These are phyloP conservation scores for Starmerella vaccinii DNA, from an alignment of 805 yeast species.

Conservation along the genomic window DNA sequence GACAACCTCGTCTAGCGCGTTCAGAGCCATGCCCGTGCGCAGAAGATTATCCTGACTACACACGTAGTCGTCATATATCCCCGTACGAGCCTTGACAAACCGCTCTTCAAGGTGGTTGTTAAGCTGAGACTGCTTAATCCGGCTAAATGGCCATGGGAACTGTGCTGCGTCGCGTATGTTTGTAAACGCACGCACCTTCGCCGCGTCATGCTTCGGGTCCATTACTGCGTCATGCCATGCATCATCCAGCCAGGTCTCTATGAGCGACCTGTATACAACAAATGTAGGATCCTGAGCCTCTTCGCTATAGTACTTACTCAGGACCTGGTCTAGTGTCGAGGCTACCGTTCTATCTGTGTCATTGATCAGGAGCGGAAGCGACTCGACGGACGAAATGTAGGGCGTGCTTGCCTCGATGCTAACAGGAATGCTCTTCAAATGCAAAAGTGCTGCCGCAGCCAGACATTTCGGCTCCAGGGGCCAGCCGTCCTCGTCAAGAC, in stretches of 20 bases:
- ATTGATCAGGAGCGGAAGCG: constrained; percentile 18
- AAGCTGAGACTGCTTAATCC: constrained; percentile 9
- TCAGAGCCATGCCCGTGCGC: constrained; percentile 14
- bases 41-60: constrained; percentile 6
- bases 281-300: constrained; percentile 7
- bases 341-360: neutral
- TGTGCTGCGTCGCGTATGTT: neutral
- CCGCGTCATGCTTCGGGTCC: constrained; percentile 6
- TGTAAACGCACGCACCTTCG: constrained; percentile 7
- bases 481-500: constrained; percentile 17
- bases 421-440: neutral
- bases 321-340: constrained; percentile 9
- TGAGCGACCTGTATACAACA: constrained; percentile 9
- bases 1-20: constrained; percentile 9
- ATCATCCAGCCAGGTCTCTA: constrained; percentile 20
- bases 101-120: constrained; percentile 13
- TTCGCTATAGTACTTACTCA: constrained; percentile 8
- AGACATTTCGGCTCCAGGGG: constrained; percentile 30
- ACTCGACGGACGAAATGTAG: constrained; percentile 15
- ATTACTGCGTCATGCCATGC: constrained; percentile 22
- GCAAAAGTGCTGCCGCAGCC: constrained; percentile 21
- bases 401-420: constrained; percentile 13
- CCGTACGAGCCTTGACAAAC: neutral
- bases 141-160: constrained; percentile 21
- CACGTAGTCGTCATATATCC: constrained; percentile 14